Evolutionary conservation across 148 eudicot genomes (phyloP).

Genomic region (Rhododendron henanense): DNA sequence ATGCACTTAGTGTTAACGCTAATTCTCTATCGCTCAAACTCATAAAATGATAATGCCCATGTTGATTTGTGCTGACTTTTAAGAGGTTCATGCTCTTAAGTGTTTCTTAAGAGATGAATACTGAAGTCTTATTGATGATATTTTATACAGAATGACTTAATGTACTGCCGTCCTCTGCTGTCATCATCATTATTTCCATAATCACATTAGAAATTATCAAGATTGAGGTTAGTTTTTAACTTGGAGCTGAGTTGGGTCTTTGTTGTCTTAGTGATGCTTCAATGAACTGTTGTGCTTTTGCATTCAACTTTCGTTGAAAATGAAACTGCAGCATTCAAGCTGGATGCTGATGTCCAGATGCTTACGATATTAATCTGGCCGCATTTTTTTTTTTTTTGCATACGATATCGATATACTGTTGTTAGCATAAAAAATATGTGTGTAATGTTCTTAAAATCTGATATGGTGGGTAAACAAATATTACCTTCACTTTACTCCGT

Average conservation of each 20-base stretch:
- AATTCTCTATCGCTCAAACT: neutral
- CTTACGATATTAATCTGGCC: neutral
- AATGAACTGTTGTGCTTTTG: neutral
- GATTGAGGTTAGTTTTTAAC: neutral
- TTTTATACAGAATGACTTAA: neutral
- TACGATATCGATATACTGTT: neutral
- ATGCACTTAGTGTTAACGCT: neutral
- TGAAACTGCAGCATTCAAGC: neutral
- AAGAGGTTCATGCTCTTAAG: neutral
- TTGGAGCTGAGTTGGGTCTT: constrained; percentile 1
- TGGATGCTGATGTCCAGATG: neutral
- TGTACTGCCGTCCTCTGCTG: neutral
- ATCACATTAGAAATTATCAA: neutral
- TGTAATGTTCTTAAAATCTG: neutral
- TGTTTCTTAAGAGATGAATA: constrained; percentile 7
- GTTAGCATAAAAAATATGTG: neutral
- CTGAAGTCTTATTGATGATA: neutral
- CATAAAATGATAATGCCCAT: neutral
- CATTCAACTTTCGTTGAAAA: neutral
- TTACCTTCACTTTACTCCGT: neutral
- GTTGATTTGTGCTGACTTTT: neutral
- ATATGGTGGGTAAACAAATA: neutral
- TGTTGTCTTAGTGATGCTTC: too few relatives aligned
- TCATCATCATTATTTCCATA: neutral
- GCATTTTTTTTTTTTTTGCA: neutral